Evolutionary conservation across 352 stramenopile genomes (phyloP).

Genomic region (Thalassiosira exigua): DNA sequence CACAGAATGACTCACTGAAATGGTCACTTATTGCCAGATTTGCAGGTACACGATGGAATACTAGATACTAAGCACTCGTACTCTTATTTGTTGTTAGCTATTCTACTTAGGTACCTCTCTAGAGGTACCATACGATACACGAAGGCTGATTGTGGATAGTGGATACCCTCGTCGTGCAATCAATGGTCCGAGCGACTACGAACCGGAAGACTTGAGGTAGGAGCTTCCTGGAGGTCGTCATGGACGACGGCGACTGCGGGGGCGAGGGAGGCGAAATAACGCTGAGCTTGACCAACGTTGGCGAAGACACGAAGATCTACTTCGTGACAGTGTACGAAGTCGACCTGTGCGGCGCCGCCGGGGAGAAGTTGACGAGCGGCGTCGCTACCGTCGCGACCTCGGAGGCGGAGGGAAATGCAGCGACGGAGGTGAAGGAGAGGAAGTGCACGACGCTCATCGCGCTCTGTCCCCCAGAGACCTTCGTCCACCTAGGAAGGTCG

Average conservation of each 20-base stretch:
- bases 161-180: too few species aligned
- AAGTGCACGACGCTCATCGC: slow-evolving; percentile 79
- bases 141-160: too few species aligned
- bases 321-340: slow-evolving; percentile 55
- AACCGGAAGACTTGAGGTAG: slow-evolving; percentile 36
- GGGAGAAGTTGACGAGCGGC: slow-evolving; percentile 33
- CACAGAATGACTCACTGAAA: too few species aligned
- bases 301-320: slow-evolving; percentile 32
- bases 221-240: slow-evolving; percentile 36
- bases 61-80: too few species aligned
- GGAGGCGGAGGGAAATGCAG: background rate
- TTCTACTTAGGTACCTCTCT: too few species aligned
- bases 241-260: slow-evolving; percentile 32
- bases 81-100: too few species aligned
- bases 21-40: too few species aligned
- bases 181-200: slow-evolving; percentile 42
- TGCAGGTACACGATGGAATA: too few species aligned
- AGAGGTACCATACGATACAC: too few species aligned
- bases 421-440: slow-evolving; percentile 8
- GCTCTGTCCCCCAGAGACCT: slow-evolving; percentile 70
- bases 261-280: slow-evolving; percentile 22
- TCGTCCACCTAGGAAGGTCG: slow-evolving; percentile 77
- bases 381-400: slow-evolving; percentile 15
- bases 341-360: slow-evolving; percentile 28
- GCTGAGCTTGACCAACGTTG: slow-evolving; percentile 49